Percentiles rank a stretch among this genome's conserved stretches.
phyloP scores from a whole-genome alignment of 352 stramenopile genomes.

The Globisporangium cylindrosporum region DNA sequence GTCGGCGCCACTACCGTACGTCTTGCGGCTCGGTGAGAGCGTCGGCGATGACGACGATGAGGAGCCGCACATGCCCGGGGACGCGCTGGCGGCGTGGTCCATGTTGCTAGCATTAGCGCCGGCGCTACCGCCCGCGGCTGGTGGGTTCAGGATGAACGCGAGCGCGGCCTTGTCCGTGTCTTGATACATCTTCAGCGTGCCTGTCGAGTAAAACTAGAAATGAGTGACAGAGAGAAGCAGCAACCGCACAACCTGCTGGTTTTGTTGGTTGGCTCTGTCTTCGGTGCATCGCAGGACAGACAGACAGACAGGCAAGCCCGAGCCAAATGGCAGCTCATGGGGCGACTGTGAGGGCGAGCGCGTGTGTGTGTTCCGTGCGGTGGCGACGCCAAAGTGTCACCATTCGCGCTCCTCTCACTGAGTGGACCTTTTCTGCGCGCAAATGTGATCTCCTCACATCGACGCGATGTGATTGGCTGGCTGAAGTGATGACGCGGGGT shows the following conservation, averaged over 20 bases:
- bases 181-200: constrained; percentile 23
- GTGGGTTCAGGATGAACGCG: constrained; percentile 75
- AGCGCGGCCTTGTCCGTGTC: constrained; percentile 57
- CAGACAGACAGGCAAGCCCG: background rate
- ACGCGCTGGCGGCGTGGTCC: constrained; percentile 1
- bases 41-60: constrained; percentile 24
- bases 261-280: background rate
- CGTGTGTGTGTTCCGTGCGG: constrained; percentile 2
- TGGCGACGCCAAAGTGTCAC: constrained; percentile 12
- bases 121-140: constrained; percentile 12
- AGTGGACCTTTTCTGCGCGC: background rate
- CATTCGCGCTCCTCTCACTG: background rate
- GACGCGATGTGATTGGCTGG: constrained; percentile 9
- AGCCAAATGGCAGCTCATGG: background rate
- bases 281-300: background rate
- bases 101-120: constrained; percentile 13
- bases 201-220: constrained; percentile 32
- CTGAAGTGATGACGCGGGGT: constrained; percentile 4
- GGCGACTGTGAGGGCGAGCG: background rate
- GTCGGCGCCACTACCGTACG: constrained; percentile 15
- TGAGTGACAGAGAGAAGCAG: constrained; percentile 8
- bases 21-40: constrained; percentile 49
- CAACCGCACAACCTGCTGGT: background rate
- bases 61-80: constrained; percentile 16
- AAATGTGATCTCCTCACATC: background rate